Base-by-base conservation (phyloP, 108 stramenopile genomes). In the Nitzschia putrida region DNA sequence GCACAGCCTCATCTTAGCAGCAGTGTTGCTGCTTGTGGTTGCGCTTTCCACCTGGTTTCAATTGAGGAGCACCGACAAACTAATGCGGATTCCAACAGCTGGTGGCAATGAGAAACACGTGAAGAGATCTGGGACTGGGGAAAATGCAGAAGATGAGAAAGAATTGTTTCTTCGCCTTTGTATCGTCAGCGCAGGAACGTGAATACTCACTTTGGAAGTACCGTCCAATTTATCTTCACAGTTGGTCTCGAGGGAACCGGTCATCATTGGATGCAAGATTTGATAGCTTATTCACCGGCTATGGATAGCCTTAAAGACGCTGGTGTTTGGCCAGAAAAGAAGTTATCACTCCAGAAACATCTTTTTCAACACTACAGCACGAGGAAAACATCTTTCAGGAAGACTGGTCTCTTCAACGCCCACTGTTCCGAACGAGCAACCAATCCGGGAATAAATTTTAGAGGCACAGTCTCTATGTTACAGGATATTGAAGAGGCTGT, bases 181-280 rank as follows among this genome's bases (percentile, higher is more conserved):
- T 38, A 21, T 16, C 20, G 20, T 23, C 11, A 23, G 6, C 29
- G 29, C 29, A 34, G 4, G 4, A 34, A 34, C 4, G 29, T 34
- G 29, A 34, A 34, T n/a, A 4, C 3, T 34, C 4, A 1, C 26
- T 55, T 67, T 24, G 26, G 26, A 53, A 55, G 53, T 34, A 37
- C 53, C 16, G 40, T 54, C 20, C 53, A 60, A 47, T 70, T 70
- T 10, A 37, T 70, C 45, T 40, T 70, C 12, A 24, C 49, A n/a
- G 25, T 70, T 16, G 69, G 69, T n/a, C 69, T 70, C 21, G 69
- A 70, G 29, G 69, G 69, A 40, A 60, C 69, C 0, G 69, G 69
- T 0, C 69, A 70, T 56, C 69, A 70, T 51, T 61, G 59, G 26
- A 70, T 70, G 69, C 26, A 37, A 34, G n/a, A 10, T 11, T 3